Percentiles rank a stretch among this genome's conserved stretches.
Evolutionary conservation across 192 early-diverging fungal species (phyloP).

Genomic region (Entomortierella chlamydospora): DNA sequence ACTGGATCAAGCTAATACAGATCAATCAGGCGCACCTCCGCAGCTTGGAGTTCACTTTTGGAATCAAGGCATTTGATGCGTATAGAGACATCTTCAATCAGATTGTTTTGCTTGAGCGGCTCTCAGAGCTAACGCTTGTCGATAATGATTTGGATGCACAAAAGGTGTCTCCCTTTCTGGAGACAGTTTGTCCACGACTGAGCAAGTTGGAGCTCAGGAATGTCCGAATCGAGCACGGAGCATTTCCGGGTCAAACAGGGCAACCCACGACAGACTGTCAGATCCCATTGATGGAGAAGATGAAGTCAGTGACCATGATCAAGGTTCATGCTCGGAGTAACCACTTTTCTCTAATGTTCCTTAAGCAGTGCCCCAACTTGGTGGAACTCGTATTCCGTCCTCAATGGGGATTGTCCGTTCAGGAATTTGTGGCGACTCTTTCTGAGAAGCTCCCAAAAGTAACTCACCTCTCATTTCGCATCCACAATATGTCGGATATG

Average conservation of each 20-base stretch:
- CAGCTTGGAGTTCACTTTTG: constrained; percentile 23
- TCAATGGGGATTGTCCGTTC: not conserved
- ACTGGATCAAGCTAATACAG: constrained; percentile 23
- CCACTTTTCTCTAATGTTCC: constrained; percentile 15
- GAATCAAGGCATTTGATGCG: constrained; percentile 15
- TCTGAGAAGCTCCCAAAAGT: constrained; percentile 8
- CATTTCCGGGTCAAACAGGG: not conserved
- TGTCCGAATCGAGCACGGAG: constrained; percentile 19
- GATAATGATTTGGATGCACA: constrained; percentile 20
- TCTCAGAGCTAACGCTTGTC: constrained; percentile 19
- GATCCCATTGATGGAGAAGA: constrained; percentile 14
- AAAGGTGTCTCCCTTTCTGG: constrained; percentile 20
- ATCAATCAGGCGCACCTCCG: constrained; percentile 12
- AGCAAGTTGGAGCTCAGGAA: constrained; percentile 25
- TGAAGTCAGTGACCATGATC: constrained; percentile 18
- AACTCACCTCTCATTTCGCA: constrained; percentile 13
- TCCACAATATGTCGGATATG: constrained; percentile 3
- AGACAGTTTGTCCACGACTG: constrained; percentile 19
- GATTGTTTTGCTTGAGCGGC: not conserved
- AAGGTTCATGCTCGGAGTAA: constrained; percentile 7
- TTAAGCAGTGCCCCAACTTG: constrained; percentile 36
- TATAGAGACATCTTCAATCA: constrained; percentile 21
- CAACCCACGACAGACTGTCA: constrained; percentile 1
- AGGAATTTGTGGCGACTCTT: not conserved
- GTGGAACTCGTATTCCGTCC: constrained; percentile 15